These are phyloP conservation scores for Aspergillus pseudotamarii DNA, from an alignment of 2,329 filamentous ascomycete species.

Conservation along the genomic window DNA sequence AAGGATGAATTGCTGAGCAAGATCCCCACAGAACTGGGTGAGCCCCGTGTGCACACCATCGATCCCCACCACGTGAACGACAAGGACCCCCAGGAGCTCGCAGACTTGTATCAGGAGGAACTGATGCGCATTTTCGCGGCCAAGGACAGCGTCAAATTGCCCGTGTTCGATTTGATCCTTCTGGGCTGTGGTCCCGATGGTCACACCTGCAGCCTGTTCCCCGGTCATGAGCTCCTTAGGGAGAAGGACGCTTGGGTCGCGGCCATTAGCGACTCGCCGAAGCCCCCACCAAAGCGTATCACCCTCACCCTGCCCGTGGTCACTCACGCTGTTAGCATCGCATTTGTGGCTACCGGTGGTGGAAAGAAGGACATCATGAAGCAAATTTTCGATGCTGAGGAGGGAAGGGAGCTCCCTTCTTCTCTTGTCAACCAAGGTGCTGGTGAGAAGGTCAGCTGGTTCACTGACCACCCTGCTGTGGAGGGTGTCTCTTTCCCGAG, in stretches of 20 bases:
- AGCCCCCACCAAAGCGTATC: conserved; percentile 87
- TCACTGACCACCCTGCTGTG: conserved; percentile 83
- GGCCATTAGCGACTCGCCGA: conserved; percentile 88
- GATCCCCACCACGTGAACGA: conserved; percentile 69
- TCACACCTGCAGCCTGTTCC: conserved; percentile 96
- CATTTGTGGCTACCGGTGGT: conserved; percentile 85
- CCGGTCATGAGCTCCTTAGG: conserved; percentile 80
- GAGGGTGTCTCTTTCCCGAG: conserved; percentile 83
- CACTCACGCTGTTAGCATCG: conserved; percentile 80
- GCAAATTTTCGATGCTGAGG: conserved; percentile 82
- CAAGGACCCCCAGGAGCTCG: conserved; percentile 85
- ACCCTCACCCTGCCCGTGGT: conserved; percentile 92
- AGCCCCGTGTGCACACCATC: conserved; percentile 78
- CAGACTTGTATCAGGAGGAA: conserved; percentile 88
- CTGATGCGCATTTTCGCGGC: conserved; percentile 85
- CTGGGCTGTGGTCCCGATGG: conserved; percentile 94
- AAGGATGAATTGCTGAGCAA: conserved; percentile 88
- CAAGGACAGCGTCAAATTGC: conserved; percentile 90
- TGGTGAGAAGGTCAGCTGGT: conserved; percentile 91
- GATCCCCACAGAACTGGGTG: conserved; percentile 68
- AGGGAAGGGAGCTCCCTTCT: conserved; percentile 75
- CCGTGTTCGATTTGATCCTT: conserved; percentile 91
- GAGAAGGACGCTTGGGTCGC: conserved; percentile 91
- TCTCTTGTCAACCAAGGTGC: conserved; percentile 82
- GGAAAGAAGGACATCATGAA: conserved; percentile 92